A percentile compares a stretch with the other conserved stretches of the same genome.
Evolutionary conservation across 2,329 filamentous ascomycete genomes (phyloP).

Genomic region (Apiospora arundinis): DNA sequence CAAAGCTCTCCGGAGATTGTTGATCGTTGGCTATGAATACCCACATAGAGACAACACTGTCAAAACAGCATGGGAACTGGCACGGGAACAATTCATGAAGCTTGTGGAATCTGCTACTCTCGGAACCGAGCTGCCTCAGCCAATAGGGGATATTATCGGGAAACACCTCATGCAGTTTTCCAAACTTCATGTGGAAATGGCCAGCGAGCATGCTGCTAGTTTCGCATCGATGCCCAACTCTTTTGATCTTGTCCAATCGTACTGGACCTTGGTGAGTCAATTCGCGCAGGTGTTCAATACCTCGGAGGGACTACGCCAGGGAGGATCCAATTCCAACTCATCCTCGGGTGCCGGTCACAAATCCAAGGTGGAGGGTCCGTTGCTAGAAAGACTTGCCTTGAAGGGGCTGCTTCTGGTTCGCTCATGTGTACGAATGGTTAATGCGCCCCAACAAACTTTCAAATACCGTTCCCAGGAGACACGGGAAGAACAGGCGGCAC

Average conservation of each 20-base stretch:
- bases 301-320: constrained; percentile 61
- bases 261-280: constrained; percentile 82
- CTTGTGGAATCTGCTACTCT: constrained; percentile 70
- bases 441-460: constrained; percentile 81
- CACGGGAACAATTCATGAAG: constrained; percentile 78
- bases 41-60: constrained; percentile 82
- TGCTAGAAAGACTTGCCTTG: constrained; percentile 80
- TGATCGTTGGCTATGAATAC: constrained; percentile 82
- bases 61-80: constrained; percentile 79
- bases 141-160: constrained; percentile 69
- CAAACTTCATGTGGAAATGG: constrained; percentile 90
- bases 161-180: constrained; percentile 90
- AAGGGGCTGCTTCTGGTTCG: constrained; percentile 84
- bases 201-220: constrained; percentile 77
- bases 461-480: constrained; percentile 78
- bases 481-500: constrained; percentile 76
- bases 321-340: constrained; percentile 28
- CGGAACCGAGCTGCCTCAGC: constrained; percentile 58
- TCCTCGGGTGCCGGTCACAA: constrained; percentile 44
- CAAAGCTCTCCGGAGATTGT: constrained; percentile 79
- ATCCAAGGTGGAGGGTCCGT: constrained; percentile 62
- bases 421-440: constrained; percentile 84
- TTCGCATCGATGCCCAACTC: constrained; percentile 85
- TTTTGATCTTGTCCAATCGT: constrained; percentile 76
- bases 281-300: constrained; percentile 78